These are phyloP conservation scores for Toxicodendron radicans DNA, from an alignment of 345 rosid species.

Conservation along the genomic window DNA sequence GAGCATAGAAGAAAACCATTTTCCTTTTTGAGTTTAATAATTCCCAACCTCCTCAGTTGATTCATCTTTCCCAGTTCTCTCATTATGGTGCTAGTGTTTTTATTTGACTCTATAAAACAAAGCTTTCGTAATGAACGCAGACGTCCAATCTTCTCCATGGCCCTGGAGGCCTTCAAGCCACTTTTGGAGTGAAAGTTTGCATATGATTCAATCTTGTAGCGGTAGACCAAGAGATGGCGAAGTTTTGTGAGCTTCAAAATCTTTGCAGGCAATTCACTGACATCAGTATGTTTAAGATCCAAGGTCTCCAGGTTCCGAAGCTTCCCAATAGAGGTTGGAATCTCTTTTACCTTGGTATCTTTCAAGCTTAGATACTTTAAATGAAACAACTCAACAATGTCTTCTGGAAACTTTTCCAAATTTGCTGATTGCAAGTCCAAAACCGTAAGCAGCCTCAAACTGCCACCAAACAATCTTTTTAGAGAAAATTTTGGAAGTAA, in stretches of 20 bases:
- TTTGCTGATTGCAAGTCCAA: slow-evolving; percentile 41
- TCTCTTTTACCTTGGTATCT: slow-evolving; percentile 27
- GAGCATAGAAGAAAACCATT: slow-evolving; percentile 36
- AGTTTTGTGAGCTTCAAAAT: slow-evolving; percentile 37
- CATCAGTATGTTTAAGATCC: slow-evolving; percentile 43
- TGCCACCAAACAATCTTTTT: no score
- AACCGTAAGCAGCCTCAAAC: no score
- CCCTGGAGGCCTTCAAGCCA: no score
- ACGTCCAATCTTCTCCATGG: slow-evolving; percentile 26
- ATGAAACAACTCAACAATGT: slow-evolving; percentile 20
- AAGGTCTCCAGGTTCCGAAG: slow-evolving; percentile 45
- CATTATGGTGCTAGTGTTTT: no score
- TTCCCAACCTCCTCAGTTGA: slow-evolving; percentile 39
- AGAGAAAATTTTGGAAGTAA: no score
- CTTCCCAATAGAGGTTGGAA: slow-evolving; percentile 41
- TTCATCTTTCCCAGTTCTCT: no score
- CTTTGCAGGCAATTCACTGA: slow-evolving; percentile 35
- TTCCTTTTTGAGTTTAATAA: slow-evolving; percentile 35
- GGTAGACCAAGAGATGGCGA: slow-evolving; percentile 39
- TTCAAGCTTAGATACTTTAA: slow-evolving; percentile 42
- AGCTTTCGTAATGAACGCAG: slow-evolving; percentile 42
- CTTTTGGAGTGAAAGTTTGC: no score
- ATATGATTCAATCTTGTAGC: slow-evolving; percentile 31
- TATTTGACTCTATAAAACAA: slow-evolving; percentile 35
- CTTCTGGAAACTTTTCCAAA: no score